A percentile compares a stretch with the other conserved stretches of the same genome.
Evolutionary conservation across 352 stramenopile species (phyloP).

Genomic region (Elongisporangium prolatum): DNA sequence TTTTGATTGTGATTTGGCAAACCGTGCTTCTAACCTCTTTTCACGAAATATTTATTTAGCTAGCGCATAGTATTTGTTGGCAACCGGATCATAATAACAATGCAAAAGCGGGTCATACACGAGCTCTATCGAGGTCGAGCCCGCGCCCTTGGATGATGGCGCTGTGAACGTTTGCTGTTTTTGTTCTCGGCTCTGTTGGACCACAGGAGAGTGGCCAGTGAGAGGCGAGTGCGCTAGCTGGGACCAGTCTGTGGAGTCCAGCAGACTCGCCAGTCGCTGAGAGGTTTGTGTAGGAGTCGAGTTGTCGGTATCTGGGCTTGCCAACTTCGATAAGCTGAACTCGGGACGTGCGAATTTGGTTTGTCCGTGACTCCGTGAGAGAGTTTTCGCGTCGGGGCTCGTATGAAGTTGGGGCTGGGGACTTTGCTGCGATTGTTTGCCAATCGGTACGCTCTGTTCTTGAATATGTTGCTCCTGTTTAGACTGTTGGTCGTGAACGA

Average conservation of each 20-base stretch:
- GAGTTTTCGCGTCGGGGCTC: background rate
- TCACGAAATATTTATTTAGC: conserved; percentile 36
- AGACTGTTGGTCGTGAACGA: conserved; percentile 26
- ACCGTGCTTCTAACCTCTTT: background rate
- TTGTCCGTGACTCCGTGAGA: background rate
- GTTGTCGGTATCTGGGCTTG: background rate
- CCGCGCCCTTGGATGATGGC: background rate
- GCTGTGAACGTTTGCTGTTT: background rate
- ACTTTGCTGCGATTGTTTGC: conserved; percentile 1
- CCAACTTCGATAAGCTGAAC: conserved; percentile 1
- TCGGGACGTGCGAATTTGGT: background rate
- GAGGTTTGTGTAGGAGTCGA: conserved; percentile 11
- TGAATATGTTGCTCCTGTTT: conserved; percentile 7
- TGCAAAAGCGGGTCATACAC: conserved; percentile 81
- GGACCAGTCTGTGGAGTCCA: conserved; percentile 71
- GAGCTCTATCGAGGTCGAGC: conserved; percentile 50
- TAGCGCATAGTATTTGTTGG: conserved; percentile 85
- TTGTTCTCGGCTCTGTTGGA: background rate
- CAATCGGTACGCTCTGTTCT: background rate
- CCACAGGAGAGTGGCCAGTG: background rate
- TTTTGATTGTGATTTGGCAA: background rate
- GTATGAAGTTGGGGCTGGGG: background rate
- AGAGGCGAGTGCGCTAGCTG: conserved; percentile 2
- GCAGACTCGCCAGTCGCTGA: conserved; percentile 40
- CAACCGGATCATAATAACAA: conserved; percentile 80